Base-by-base conservation (phyloP, 139 green algal genomes). In the Chlorella sp. region DNA sequence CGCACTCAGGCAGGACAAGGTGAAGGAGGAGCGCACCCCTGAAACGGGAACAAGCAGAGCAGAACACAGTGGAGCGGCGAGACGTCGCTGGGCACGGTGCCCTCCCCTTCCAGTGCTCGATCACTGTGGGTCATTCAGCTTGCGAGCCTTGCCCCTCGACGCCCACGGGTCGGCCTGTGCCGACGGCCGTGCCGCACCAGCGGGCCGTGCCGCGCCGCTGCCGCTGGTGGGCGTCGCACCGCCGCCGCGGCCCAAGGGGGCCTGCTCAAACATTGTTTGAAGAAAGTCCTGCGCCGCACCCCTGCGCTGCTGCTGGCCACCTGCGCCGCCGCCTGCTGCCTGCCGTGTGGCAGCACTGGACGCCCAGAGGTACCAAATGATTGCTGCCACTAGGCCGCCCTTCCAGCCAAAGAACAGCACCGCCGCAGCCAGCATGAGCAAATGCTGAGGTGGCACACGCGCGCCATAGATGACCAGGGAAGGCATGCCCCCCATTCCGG, bases 371-470 rank as follows among this genome's bases (percentile, higher is more conserved):
- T 12, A 85, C 79, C 48, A 88, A 39, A 88, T 40, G 7, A 88
- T 48, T 12, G 15, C 84, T 1, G 60, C 84, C 0, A 64, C 39
- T 15, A 88, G 28, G 14, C 57, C 64, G 14, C 84, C 84, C 68
- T 68, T 66, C 68, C 26, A 66, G 0, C 84, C 84, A 80, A 88
- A 88, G 14, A 88, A 28, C 26, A 81, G 61, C 48, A 39, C 37
- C 4, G 48, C 66, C 0, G 26, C 84, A n/a, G 30, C 37, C 39
- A 88, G 30, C 84, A 88, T 40, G 15, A 80, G 39, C 15, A 66
- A 21, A 2, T 88, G 84, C 39, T 80, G 71, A 3, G 84, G 40
- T 3, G 36, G 84, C 39, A 88, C 42, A 11, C 9, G 64, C 36
- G 39, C 39, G 16, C 84, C 84, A 80, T 68, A 88, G 3, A 88